phyloP scores from a whole-genome alignment of 805 yeast genomes.

The Cyberlindnera nakhonratchasimensis region DNA sequence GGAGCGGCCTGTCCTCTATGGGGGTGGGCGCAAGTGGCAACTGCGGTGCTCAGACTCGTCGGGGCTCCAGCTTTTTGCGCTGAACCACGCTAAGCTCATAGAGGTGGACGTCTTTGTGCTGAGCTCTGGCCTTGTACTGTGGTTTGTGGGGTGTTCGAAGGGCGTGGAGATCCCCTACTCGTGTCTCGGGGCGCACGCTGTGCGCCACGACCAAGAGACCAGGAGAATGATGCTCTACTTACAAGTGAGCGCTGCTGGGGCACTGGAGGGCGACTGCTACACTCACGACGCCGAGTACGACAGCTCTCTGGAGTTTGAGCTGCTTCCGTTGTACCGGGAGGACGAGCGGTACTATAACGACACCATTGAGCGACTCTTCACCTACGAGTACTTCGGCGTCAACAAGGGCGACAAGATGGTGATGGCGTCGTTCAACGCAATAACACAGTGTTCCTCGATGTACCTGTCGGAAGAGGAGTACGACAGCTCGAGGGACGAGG shows the following conservation, averaged over 20 bases:
- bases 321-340: constrained; percentile 35
- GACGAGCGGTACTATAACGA: constrained; percentile 35
- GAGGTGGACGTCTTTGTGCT: constrained; percentile 37
- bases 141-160: constrained; percentile 35
- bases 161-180: constrained; percentile 38
- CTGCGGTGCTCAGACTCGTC: constrained; percentile 15
- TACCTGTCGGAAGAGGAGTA: constrained; percentile 8
- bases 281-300: constrained; percentile 8
- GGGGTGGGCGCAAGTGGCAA: constrained; percentile 39
- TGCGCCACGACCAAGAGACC: constrained; percentile 9
- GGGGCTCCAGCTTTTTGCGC: constrained; percentile 12
- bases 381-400: constrained; percentile 35
- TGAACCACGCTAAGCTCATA: constrained; percentile 13
- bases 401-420: constrained; percentile 40
- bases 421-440: constrained; percentile 34
- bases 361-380: constrained; percentile 34
- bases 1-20: constrained; percentile 34
- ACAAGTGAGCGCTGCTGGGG: constrained; percentile 11
- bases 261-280: constrained; percentile 9
- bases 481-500: constrained; percentile 3
- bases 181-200: constrained; percentile 21
- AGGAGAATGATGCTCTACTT: constrained; percentile 5
- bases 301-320: constrained; percentile 28
- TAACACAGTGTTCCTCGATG: constrained; percentile 31
- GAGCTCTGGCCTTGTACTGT: constrained; percentile 34